Conservation (phyloP, 441 rosid species). For the Cnidoscolus chayamansa region DNA sequence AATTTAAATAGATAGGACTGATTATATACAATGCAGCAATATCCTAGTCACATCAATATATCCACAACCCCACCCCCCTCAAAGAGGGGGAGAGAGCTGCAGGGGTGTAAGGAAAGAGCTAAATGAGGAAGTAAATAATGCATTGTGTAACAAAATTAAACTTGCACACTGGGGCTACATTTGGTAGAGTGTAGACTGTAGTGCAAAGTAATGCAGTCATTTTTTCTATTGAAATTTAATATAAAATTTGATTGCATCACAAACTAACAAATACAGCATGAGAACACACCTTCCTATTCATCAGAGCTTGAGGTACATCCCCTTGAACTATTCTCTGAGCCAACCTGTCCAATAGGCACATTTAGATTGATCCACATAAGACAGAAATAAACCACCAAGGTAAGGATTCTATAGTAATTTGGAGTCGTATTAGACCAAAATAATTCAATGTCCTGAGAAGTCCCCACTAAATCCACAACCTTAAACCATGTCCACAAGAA, state of each 20-base stretch:
- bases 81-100: too few relatives aligned
- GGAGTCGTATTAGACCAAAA: slow-evolving; percentile 9
- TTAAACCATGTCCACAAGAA: slow-evolving; percentile 2
- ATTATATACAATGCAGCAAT: not conserved
- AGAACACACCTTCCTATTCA: slow-evolving; percentile 79
- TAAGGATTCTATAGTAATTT: not conserved
- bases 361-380: slow-evolving; percentile 3
- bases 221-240: too few relatives aligned
- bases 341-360: slow-evolving; percentile 52
- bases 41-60: not conserved
- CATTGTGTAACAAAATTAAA: not conserved
- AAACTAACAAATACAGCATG: too few relatives aligned
- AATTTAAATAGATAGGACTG: not conserved
- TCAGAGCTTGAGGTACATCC: slow-evolving; percentile 98
- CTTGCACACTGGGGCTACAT: not conserved
- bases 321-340: slow-evolving; percentile 98
- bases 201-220: too few relatives aligned
- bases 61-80: too few relatives aligned
- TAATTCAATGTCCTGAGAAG: not conserved
- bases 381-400: not conserved
- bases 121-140: not conserved
- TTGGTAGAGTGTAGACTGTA: too few relatives aligned
- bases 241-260: too few relatives aligned
- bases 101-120: not conserved
- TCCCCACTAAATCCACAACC: not conserved